A percentile compares a stretch with the other conserved stretches of the same genome.
phyloP scores from a whole-genome alignment of 169 alveolate species.

The Plasmodium ovale region DNA sequence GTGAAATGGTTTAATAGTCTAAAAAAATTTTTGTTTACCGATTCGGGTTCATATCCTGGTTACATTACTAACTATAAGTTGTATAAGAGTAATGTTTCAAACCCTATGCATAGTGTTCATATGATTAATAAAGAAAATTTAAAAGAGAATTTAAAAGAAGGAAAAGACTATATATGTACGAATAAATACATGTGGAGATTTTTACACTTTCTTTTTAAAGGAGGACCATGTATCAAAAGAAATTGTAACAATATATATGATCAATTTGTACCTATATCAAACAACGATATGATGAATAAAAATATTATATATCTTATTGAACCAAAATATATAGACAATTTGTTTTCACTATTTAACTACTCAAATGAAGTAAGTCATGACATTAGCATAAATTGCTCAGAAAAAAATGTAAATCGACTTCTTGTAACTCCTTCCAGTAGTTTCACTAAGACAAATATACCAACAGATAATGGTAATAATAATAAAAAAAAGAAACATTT shows the following conservation, averaged over 20 bases:
- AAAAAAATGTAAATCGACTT: background rate
- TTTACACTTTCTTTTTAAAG: slow-evolving; percentile 36
- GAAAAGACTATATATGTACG: slow-evolving; percentile 66
- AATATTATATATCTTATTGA: slow-evolving; percentile 58
- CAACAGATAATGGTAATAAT: background rate
- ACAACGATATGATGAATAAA: slow-evolving; percentile 32
- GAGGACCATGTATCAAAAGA: slow-evolving; percentile 67
- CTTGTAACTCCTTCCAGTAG: background rate
- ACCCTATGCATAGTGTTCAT: background rate
- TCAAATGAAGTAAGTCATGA: background rate
- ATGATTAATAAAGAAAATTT: slow-evolving; percentile 28
- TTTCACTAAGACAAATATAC: background rate
- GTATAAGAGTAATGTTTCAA: background rate
- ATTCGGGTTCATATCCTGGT: slow-evolving; percentile 39
- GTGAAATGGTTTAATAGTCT: slow-evolving; percentile 55
- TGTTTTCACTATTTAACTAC: slow-evolving; percentile 51
- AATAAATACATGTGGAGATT: slow-evolving; percentile 69
- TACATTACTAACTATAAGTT: slow-evolving; percentile 41
- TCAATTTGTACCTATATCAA: slow-evolving; percentile 29
- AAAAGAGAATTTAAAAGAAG: slow-evolving; percentile 49
- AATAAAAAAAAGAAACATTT: background rate
- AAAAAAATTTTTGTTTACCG: slow-evolving; percentile 22
- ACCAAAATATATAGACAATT: slow-evolving; percentile 31
- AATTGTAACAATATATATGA: slow-evolving; percentile 51
- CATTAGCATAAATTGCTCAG: background rate